These are phyloP conservation scores for Cicer pinnatifidum DNA, from an alignment of 306 rosid species.

Conservation along the genomic window DNA sequence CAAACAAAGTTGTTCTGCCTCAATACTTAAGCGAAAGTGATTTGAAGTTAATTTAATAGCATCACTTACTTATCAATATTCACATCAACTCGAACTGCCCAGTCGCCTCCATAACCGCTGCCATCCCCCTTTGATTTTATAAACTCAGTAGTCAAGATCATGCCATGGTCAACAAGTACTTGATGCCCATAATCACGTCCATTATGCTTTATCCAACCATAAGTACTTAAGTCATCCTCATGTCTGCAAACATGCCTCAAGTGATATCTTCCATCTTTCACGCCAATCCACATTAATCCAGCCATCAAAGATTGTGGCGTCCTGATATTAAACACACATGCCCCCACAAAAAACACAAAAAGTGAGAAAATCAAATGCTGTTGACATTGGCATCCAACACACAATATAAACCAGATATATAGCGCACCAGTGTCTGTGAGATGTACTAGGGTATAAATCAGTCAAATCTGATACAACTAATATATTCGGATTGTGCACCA, in stretches of 20 bases:
- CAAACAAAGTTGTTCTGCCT: conserved; percentile 15
- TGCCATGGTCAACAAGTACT: conserved; percentile 71
- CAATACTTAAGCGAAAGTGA: conserved; percentile 10
- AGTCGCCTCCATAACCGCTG: conserved; percentile 95
- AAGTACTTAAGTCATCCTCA: conserved; percentile 78
- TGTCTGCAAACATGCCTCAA: conserved; percentile 68
- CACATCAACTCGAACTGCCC: conserved; percentile 78
- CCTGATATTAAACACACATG: conserved; percentile 50
- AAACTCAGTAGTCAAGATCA: conserved; percentile 75
- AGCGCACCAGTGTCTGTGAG: not conserved
- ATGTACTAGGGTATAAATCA: conserved; percentile 14
- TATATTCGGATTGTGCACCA: conserved; percentile 3
- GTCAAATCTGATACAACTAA: conserved; percentile 26
- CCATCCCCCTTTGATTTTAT: conserved; percentile 76
- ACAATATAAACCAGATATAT: conserved; percentile 18
- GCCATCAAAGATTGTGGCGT: conserved; percentile 87
- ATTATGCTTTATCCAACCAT: conserved; percentile 85
- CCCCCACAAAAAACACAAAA: conserved; percentile 20
- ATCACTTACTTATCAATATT: conserved; percentile 60
- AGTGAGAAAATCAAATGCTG: conserved; percentile 24
- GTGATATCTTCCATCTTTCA: conserved; percentile 67
- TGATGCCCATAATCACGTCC: conserved; percentile 91
- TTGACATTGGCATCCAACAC: conserved; percentile 4
- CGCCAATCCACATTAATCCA: conserved; percentile 94
- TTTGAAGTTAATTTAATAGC: conserved; percentile 34